Evolutionary conservation across 352 stramenopile species (phyloP).

Genomic region (Pythium volutum): DNA sequence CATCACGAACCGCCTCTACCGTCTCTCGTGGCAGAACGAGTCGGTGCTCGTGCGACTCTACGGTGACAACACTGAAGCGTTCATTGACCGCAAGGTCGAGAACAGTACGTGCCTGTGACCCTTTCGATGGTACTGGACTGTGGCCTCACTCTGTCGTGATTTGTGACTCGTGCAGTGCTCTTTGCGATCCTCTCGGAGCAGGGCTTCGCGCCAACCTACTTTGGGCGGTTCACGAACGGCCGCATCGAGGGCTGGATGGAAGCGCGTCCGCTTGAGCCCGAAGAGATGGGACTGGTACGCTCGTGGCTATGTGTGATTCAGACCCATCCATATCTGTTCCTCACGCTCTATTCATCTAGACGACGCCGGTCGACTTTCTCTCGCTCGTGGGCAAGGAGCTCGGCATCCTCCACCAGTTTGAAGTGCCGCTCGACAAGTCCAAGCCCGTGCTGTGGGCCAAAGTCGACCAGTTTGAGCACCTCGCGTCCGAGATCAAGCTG

Average conservation of each 20-base stretch:
- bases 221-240: slow-evolving; percentile 90
- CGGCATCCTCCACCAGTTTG: slow-evolving; percentile 84
- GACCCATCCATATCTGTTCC: background rate
- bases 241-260: slow-evolving; percentile 91
- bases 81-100: slow-evolving; percentile 91
- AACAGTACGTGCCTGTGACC: slow-evolving; percentile 61
- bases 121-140: too few species aligned
- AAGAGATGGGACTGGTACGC: slow-evolving; percentile 77
- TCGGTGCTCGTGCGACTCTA: slow-evolving; percentile 91
- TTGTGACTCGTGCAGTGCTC: slow-evolving; percentile 40
- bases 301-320: too few species aligned
- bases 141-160: background rate
- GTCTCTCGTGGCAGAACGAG: slow-evolving; percentile 61
- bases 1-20: slow-evolving; percentile 93
- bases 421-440: slow-evolving; percentile 56
- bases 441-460: slow-evolving; percentile 77
- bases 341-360: slow-evolving; percentile 20
- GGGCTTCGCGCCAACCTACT: slow-evolving; percentile 87
- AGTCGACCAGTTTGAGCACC: slow-evolving; percentile 74
- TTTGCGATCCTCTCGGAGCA: slow-evolving; percentile 83
- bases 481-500: slow-evolving; percentile 62
- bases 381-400: slow-evolving; percentile 87
- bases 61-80: slow-evolving; percentile 90
- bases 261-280: slow-evolving; percentile 73
- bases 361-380: slow-evolving; percentile 74